Conservation (phyloP, 306 rosid species). For the Potentilla sterilis region DNA sequence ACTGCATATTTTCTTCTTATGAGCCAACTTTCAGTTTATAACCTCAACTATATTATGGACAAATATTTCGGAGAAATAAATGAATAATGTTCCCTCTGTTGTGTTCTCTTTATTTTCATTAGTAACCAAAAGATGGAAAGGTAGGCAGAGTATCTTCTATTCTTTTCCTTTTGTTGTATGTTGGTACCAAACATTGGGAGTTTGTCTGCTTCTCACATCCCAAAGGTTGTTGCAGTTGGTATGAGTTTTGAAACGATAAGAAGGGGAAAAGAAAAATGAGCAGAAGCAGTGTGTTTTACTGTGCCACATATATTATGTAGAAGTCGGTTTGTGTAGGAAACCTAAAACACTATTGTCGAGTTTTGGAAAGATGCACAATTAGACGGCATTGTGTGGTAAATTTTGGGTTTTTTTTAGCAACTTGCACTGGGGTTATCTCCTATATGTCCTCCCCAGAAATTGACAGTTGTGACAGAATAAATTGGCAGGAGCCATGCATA, state of each 20-base stretch:
- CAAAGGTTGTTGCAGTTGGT: not conserved
- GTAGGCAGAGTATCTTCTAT: not conserved
- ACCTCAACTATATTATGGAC: not conserved
- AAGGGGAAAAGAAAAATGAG: not conserved
- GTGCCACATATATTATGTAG: not conserved
- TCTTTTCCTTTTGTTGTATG: not conserved
- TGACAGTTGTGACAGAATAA: constrained; percentile 46
- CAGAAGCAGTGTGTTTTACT: not conserved
- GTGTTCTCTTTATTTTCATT: not conserved
- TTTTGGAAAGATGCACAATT: not conserved
- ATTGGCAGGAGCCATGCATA: constrained; percentile 87
- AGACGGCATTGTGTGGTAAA: not conserved
- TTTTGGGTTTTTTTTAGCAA: not conserved
- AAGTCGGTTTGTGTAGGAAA: not conserved
- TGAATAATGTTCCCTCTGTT: not conserved
- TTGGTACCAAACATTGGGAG: not conserved
- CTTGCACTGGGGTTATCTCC: not conserved
- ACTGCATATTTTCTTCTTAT: not conserved
- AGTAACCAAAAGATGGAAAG: not conserved
- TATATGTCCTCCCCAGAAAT: constrained; percentile 11
- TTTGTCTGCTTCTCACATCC: not conserved
- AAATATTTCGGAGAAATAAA: not conserved
- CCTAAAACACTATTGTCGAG: not conserved
- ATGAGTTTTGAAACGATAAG: not conserved
- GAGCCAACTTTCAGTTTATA: not conserved